These are phyloP conservation scores for Peniophora sp. DNA, from an alignment of 1,284 basidiomycete species.

Conservation along the genomic window DNA sequence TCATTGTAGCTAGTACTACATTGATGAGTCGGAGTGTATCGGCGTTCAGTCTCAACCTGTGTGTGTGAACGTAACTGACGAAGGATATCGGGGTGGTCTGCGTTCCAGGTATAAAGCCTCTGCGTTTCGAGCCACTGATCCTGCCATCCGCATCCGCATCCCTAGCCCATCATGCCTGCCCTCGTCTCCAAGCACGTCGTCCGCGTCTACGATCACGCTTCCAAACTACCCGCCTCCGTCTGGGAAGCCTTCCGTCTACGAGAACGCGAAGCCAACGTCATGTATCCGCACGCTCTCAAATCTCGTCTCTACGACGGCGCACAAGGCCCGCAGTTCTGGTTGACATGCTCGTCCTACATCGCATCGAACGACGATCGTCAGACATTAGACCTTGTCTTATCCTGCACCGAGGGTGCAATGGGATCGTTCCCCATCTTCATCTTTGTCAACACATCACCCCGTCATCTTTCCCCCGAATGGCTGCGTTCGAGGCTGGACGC, in stretches of 20 bases:
- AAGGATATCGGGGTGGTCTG: no score
- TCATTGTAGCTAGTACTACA: no score
- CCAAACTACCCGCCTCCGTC: conserved; percentile 24
- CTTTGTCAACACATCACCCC: conserved; percentile 18
- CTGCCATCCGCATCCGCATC: conserved; percentile 1
- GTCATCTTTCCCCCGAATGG: conserved; percentile 16
- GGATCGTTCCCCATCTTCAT: conserved; percentile 44
- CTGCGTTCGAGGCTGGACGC: conserved; percentile 19
- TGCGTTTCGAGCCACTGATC: background rate
- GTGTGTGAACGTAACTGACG: no score
- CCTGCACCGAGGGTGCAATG: conserved; percentile 44
- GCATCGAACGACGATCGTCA: conserved; percentile 3
- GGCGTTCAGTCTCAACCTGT: no score
- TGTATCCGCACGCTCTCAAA: conserved; percentile 42
- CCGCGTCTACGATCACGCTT: conserved; percentile 20
- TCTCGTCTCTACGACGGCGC: conserved; percentile 15
- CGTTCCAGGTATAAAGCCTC: no score
- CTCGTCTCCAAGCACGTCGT: conserved; percentile 11
- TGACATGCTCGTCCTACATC: conserved; percentile 28
- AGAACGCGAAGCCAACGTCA: conserved; percentile 41
- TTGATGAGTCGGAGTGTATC: background rate
- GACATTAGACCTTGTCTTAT: conserved; percentile 45
- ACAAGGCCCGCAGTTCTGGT: conserved; percentile 34
- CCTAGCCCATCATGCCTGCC: conserved; percentile 13
- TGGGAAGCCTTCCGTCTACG: conserved; percentile 30